Conservation (phyloP, 495 filamentous ascomycete genomes). For the Hypomontagnella submonticulosa region DNA sequence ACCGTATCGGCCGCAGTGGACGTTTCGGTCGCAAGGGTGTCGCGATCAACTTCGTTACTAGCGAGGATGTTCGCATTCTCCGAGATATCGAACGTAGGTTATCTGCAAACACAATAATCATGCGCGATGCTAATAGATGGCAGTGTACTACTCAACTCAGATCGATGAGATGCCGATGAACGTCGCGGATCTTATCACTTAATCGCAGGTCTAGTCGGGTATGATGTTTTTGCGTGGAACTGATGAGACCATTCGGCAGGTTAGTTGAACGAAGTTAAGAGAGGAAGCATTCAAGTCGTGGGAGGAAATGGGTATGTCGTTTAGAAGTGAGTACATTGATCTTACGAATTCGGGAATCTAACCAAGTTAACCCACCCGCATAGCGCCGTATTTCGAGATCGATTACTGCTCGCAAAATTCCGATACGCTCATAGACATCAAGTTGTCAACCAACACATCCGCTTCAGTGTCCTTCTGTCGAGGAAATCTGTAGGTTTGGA, state of each 20-base stretch:
- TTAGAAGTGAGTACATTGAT: constrained; percentile 41
- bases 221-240: constrained; percentile 4
- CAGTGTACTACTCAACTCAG: constrained; percentile 95
- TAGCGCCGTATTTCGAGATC: constrained; percentile 40
- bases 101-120: neutral
- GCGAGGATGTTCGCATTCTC: constrained; percentile 96
- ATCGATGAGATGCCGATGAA: constrained; percentile 99
- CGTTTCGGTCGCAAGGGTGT: constrained; percentile 98
- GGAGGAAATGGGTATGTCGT: constrained; percentile 50
- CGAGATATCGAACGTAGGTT: constrained; percentile 89
- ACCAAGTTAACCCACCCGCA: constrained; percentile 22
- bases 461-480: neutral
- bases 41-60: constrained; percentile 99
- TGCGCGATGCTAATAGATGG: constrained; percentile 47
- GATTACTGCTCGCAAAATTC: constrained; percentile 7
- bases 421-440: neutral
- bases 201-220: neutral
- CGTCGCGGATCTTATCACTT: constrained; percentile 70
- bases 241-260: constrained; percentile 30
- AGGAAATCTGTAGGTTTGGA: constrained; percentile 2
- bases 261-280: constrained; percentile 17
- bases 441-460: neutral
- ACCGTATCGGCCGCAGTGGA: constrained; percentile 94
- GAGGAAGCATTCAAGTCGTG: constrained; percentile 29
- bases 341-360: neutral